Base-by-base conservation (phyloP, 140 eudicot species). In the Anethum foeniculum region DNA sequence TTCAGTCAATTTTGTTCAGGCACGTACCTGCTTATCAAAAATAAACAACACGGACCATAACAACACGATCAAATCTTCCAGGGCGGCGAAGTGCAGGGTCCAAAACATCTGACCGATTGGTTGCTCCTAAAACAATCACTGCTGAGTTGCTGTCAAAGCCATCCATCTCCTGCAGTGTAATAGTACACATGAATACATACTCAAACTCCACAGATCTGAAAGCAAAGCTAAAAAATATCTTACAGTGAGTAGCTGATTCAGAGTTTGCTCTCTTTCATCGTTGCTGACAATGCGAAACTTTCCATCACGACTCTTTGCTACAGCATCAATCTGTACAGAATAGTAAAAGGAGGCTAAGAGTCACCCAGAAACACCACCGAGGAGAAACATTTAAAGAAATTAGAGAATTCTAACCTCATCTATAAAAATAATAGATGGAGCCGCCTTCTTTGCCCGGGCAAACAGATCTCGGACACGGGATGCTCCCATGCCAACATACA, bases 21-120 rank as follows among this genome's bases (percentile, higher is more conserved):
- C n/a, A 41, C 32, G 51, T 15, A 71, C 28, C 48, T 69, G 75
- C 48, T 32, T 18, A 27, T 27, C 28, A 69, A 10, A 8, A 19
- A 49, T 14, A 14, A 75, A 79, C 58, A 79, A 83, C 69, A 86
- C 92, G 76, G 36, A 96, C 99, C 99, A 83, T 86, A 84, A 96
- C 99, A 43, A 96, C 97, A 81, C 99, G 96, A 83, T 96, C 99
- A 86, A 96, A 96, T 87, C 99, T 91, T 81, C 99, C 99, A 6
- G 99, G 99, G 52, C 99, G 89, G 68, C 99, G 96, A 81, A 96
- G 99, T 80, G 99, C 99, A 21, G 98, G 98, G 81, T 96, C 99
- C 81, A 96, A 83, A 49, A 96, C 99, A 85, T 96, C 99, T 23
- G 98, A 88, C 64, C 99, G 91, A 82, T 96, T 96, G 18, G 99